Evolutionary conservation across 140 eudicot species (phyloP).

Genomic region (Flaveria floridana): DNA sequence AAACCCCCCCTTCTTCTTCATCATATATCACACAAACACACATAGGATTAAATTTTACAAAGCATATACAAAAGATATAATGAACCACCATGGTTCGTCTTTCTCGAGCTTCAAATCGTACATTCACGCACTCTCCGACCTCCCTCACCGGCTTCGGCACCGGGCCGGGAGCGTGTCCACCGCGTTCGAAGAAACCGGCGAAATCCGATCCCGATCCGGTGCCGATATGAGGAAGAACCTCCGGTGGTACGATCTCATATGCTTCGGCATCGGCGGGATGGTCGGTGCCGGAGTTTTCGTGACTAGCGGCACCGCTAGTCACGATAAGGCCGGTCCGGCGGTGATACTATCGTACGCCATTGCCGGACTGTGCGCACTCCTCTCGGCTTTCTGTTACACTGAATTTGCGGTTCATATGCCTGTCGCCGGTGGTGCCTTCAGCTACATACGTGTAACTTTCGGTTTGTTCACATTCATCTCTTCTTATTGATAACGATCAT

Average conservation of each 20-base stretch:
- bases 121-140: conserved; percentile 62
- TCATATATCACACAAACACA: conserved; percentile 13
- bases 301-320: conserved; percentile 78
- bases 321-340: conserved; percentile 70
- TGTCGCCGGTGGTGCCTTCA: conserved; percentile 97
- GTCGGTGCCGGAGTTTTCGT: conserved; percentile 97
- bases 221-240: conserved; percentile 48
- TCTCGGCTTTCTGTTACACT: conserved; percentile 94
- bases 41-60: not conserved
- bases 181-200: conserved; percentile 57
- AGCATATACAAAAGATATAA: conserved; percentile 26
- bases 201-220: conserved; percentile 62
- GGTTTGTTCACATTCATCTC: conserved; percentile 25
- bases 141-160: conserved; percentile 54
- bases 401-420: conserved; percentile 98
- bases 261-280: conserved; percentile 95
- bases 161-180: conserved; percentile 70
- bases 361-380: conserved; percentile 87
- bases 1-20: conserved; percentile 1
- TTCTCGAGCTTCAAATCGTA: conserved; percentile 66
- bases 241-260: conserved; percentile 83
- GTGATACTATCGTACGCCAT: conserved; percentile 87
- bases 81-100: conserved; percentile 49
- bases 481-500: not conserved
- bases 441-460: conserved; percentile 92